A percentile compares a stretch with the other conserved stretches of the same genome.
Conservation (phyloP, 345 rosid species). For the Triadica sebifera region DNA sequence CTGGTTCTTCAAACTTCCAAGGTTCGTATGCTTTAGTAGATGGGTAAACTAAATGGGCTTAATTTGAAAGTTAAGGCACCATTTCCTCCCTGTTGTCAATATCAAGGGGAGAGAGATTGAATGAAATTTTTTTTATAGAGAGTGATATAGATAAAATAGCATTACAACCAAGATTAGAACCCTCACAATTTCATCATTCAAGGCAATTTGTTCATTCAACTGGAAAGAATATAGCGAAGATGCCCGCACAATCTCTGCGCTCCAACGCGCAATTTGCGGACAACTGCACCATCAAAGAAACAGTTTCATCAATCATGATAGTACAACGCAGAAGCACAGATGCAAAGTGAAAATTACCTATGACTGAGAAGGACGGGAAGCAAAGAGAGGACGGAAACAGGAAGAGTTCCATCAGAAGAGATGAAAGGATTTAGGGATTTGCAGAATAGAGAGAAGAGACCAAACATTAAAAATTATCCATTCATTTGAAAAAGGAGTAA, state of each 20-base stretch:
- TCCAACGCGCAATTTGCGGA: conserved; percentile 28
- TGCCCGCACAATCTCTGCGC: conserved; percentile 42
- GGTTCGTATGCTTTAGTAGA: neutral
- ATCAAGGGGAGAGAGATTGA: no score
- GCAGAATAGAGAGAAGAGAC: conserved; percentile 28
- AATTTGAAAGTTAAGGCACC: conserved; percentile 24
- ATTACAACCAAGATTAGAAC: conserved; percentile 31
- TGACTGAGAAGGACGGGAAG: conserved; percentile 44
- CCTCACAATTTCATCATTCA: conserved; percentile 38
- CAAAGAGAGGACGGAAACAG: conserved; percentile 35
- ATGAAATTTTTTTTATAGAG: no score
- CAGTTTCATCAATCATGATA: neutral
- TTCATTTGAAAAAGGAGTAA: no score
- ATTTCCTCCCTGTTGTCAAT: neutral
- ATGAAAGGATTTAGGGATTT: conserved; percentile 9
- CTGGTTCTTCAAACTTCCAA: neutral
- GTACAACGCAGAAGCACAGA: neutral
- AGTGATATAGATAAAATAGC: no score
- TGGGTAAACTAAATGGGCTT: neutral
- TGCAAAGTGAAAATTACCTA: conserved; percentile 22
- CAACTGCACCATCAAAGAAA: conserved; percentile 13
- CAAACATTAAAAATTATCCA: no score
- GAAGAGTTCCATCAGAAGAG: conserved; percentile 8
- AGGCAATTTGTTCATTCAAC: conserved; percentile 39
- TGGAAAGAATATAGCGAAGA: conserved; percentile 40